Conservation (phyloP, 192 early-diverging fungal species). For the Podila clonocystis region DNA sequence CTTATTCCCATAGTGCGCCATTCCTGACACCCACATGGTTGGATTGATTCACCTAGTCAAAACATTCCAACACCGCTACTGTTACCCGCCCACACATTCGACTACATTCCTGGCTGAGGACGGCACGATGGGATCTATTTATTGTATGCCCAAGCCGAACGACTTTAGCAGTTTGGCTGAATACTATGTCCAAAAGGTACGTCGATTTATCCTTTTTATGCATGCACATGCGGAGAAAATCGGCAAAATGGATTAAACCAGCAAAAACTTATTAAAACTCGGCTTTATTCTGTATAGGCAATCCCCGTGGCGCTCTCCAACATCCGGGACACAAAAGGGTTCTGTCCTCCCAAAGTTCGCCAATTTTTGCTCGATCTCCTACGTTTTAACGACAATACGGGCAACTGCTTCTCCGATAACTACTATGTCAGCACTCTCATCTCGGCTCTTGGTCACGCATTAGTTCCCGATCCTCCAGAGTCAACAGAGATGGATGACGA, state of each 20-base stretch:
- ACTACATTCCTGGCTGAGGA: slow-evolving; percentile 45
- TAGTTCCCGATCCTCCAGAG: slow-evolving; percentile 57
- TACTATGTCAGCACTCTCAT: slow-evolving; percentile 83
- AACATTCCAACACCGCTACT: slow-evolving; percentile 80
- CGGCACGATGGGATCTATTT: slow-evolving; percentile 41
- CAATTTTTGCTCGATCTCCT: slow-evolving; percentile 81
- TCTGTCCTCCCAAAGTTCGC: slow-evolving; percentile 69
- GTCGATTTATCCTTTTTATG: neutral
- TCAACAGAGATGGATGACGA: slow-evolving; percentile 39
- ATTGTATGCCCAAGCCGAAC: slow-evolving; percentile 83
- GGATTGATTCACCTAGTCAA: slow-evolving; percentile 78
- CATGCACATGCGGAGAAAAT: no score
- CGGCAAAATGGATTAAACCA: no score
- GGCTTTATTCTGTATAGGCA: slow-evolving; percentile 48
- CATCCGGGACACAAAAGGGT: slow-evolving; percentile 69
- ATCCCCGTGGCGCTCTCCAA: slow-evolving; percentile 78
- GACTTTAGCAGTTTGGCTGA: slow-evolving; percentile 88
- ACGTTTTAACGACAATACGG: slow-evolving; percentile 93
- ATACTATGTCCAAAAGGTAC: slow-evolving; percentile 89
- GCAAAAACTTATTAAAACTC: neutral
- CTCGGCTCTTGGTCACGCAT: slow-evolving; percentile 70
- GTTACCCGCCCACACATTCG: slow-evolving; percentile 56
- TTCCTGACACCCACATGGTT: slow-evolving; percentile 65
- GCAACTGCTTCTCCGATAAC: slow-evolving; percentile 85
- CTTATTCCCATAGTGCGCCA: slow-evolving; percentile 57